Percentiles rank a stretch among this genome's conserved stretches.
These are phyloP conservation scores for Aspergillus asperescens DNA, from an alignment of 495 filamentous ascomycete genomes.

Conservation along the genomic window DNA sequence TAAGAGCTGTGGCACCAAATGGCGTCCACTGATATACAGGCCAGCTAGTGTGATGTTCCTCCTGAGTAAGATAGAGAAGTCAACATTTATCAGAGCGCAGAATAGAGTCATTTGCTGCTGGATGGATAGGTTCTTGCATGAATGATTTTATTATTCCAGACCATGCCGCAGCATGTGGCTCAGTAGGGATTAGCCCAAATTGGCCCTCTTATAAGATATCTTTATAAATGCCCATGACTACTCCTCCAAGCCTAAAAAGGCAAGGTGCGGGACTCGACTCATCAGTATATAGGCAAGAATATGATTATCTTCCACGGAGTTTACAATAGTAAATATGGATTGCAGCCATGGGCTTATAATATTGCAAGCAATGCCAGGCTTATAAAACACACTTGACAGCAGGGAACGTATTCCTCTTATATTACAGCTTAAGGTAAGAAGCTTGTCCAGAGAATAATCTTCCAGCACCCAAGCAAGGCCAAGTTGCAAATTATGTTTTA, in stretches of 20 bases:
- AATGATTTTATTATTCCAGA: constrained; percentile 1
- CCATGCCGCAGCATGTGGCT: background rate
- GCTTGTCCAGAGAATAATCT: constrained; percentile 1
- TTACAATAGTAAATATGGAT: constrained; percentile 1
- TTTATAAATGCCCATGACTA: background rate
- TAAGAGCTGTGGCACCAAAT: constrained; percentile 1
- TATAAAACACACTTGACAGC: constrained; percentile 1
- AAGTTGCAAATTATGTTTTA: background rate
- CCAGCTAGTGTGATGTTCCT: constrained; percentile 1
- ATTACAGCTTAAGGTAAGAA: constrained; percentile 4
- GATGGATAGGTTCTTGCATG: constrained; percentile 6
- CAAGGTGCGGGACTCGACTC: constrained; percentile 5
- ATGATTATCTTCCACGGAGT: background rate
- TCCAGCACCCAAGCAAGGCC: constrained; percentile 1
- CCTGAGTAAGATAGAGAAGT: constrained; percentile 4
- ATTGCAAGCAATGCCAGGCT: constrained; percentile 6
- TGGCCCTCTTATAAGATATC: background rate
- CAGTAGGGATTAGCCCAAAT: background rate
- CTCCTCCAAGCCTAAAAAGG: constrained; percentile 2
- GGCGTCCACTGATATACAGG: background rate
- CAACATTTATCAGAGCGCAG: constrained; percentile 1
- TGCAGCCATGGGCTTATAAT: constrained; percentile 4
- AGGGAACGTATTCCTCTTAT: constrained; percentile 1
- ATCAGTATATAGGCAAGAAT: constrained; percentile 4
- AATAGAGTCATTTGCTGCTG: constrained; percentile 1